A percentile compares a stretch with the other conserved stretches of the same genome.
Conservation (phyloP, 768 basidiomycete genomes). For the Tricholoma sp. region DNA sequence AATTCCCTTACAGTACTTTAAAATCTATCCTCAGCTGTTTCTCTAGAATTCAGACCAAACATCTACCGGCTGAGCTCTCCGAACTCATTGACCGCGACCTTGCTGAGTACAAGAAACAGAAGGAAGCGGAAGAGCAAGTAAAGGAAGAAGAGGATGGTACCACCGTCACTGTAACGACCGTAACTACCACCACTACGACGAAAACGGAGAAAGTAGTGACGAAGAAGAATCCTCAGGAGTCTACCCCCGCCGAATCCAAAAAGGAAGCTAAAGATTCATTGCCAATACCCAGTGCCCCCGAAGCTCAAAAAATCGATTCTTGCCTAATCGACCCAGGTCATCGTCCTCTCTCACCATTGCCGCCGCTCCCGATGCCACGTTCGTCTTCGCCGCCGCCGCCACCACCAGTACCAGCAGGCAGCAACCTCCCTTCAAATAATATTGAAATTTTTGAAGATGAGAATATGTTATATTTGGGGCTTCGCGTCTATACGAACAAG, state of each 20-base stretch:
- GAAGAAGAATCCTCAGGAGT: slow-evolving; percentile 19
- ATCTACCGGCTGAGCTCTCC: slow-evolving; percentile 30
- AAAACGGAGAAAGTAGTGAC: slow-evolving; percentile 5
- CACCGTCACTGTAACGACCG: slow-evolving; percentile 17
- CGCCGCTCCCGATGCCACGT: slow-evolving; percentile 2
- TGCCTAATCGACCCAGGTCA: slow-evolving; percentile 14
- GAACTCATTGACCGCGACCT: slow-evolving; percentile 32
- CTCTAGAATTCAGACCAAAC: slow-evolving; percentile 21
- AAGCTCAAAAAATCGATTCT: slow-evolving; percentile 1
- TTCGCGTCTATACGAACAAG: slow-evolving; percentile 41
- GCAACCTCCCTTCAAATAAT: neutral
- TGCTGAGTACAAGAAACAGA: slow-evolving; percentile 14
- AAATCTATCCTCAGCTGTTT: neutral
- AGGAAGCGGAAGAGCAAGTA: slow-evolving; percentile 14
- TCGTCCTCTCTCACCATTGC: neutral
- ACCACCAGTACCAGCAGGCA: neutral
- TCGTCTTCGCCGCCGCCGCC: neutral
- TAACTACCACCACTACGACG: slow-evolving; percentile 16
- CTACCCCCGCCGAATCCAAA: neutral
- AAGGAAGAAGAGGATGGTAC: slow-evolving; percentile 19
- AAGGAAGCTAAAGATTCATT: neutral
- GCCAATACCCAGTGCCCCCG: slow-evolving; percentile 2
- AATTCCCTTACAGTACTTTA: neutral
- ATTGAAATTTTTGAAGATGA: slow-evolving; percentile 24
- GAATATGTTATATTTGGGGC: slow-evolving; percentile 35